Evolutionary conservation across 352 stramenopile genomes (phyloP).

Genomic region (Blastocystis sp.): DNA sequence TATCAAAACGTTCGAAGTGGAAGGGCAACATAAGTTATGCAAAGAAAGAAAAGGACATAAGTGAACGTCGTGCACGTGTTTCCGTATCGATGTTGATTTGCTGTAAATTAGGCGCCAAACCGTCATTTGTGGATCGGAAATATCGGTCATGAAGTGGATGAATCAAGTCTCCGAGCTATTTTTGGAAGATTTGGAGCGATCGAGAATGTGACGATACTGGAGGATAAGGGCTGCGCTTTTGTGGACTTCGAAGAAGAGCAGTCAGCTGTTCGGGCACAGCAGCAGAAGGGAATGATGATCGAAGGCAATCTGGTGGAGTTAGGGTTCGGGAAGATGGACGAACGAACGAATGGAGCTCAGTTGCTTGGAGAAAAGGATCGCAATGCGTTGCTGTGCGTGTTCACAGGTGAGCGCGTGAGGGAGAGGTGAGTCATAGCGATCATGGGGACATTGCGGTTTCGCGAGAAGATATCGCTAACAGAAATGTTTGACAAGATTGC

Average conservation of each 20-base stretch:
- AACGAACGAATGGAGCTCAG: not conserved
- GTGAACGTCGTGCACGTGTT: not conserved
- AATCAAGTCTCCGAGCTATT: not conserved
- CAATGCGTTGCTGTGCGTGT: not conserved
- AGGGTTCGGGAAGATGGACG: not conserved
- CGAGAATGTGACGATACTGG: not conserved
- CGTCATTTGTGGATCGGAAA: not conserved
- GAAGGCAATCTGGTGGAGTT: not conserved
- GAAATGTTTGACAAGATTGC: not conserved
- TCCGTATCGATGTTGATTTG: not conserved
- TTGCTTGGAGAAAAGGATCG: not conserved
- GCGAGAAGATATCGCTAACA: not conserved
- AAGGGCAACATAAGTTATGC: conserved; percentile 23
- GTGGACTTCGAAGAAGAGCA: not conserved
- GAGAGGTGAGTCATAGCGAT: not conserved
- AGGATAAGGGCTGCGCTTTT: not conserved
- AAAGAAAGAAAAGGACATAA: not conserved
- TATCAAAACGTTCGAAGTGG: not conserved
- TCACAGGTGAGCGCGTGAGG: not conserved
- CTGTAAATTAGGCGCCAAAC: not conserved
- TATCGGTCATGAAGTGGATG: not conserved
- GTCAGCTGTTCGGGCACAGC: not conserved
- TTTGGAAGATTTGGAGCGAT: not conserved
- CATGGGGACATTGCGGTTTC: not conserved
- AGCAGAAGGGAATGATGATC: not conserved